Conservation (phyloP, 352 stramenopile genomes). For the Phytopythium chamaehyphon region DNA sequence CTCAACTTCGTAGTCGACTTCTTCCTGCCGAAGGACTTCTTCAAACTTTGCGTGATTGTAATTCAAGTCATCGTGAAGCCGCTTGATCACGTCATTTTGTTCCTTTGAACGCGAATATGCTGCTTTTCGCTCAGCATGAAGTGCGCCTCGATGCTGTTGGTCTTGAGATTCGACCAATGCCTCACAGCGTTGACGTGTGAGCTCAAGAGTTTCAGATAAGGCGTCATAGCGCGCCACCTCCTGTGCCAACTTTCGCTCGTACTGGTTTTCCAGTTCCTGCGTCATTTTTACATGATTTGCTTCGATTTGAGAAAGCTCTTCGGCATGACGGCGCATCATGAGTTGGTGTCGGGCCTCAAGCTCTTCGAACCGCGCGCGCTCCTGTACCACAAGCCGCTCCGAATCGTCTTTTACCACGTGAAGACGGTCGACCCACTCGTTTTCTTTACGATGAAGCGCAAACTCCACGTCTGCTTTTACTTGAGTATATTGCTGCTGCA, state of each 20-base stretch:
- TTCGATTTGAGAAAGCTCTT: conserved; percentile 76
- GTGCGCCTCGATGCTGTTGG: conserved; percentile 45
- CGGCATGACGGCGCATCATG: conserved; percentile 60
- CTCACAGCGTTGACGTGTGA: conserved; percentile 87
- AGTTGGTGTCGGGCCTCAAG: conserved; percentile 69
- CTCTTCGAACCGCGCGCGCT: conserved; percentile 74
- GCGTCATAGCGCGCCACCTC: conserved; percentile 87
- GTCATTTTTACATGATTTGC: conserved; percentile 79
- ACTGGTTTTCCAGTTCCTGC: conserved; percentile 91
- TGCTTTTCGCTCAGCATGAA: conserved; percentile 64
- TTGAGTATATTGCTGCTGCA: conserved; percentile 72
- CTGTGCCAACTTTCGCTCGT: conserved; percentile 88
- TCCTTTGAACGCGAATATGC: conserved; percentile 68
- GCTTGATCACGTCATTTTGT: conserved; percentile 82
- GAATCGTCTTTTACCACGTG: conserved; percentile 76
- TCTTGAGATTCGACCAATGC: conserved; percentile 82
- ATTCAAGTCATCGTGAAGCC: conserved; percentile 77
- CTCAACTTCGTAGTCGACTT: conserved; percentile 80
- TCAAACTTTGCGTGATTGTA: conserved; percentile 87
- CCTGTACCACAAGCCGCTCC: conserved; percentile 71
- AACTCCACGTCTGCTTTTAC: conserved; percentile 84
- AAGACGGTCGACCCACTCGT: conserved; percentile 83
- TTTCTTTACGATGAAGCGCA: conserved; percentile 79
- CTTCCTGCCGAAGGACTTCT: conserved; percentile 76
- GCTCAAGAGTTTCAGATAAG: conserved; percentile 84